phyloP scores from a whole-genome alignment of 2,329 filamentous ascomycete genomes.

The Diaporthe citri region DNA sequence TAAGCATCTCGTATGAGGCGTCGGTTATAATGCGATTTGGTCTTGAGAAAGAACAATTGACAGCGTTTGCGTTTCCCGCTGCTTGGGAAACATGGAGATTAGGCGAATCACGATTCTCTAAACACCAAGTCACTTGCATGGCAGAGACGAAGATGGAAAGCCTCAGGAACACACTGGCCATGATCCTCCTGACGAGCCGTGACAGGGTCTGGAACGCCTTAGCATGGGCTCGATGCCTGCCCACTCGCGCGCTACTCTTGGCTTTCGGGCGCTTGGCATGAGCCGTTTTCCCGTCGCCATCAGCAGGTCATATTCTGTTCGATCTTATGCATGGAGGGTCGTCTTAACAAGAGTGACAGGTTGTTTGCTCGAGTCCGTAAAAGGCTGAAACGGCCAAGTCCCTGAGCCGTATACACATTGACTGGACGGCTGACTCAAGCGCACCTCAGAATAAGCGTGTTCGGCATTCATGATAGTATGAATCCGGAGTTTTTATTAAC shows the following conservation, averaged over 20 bases:
- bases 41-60: not conserved
- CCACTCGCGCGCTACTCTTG: not conserved
- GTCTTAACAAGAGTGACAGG: not conserved
- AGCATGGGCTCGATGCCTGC: not conserved
- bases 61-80: not conserved
- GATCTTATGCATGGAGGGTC: not conserved
- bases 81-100: not conserved
- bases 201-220: not conserved
- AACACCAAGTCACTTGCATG: not conserved
- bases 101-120: not conserved
- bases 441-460: not conserved
- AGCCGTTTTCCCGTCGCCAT: not conserved
- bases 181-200: not conserved
- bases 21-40: not conserved
- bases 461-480: not conserved
- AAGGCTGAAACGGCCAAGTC: constrained; percentile 25
- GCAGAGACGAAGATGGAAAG: not conserved
- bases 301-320: not conserved
- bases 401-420: not conserved
- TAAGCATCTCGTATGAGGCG: not conserved
- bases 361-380: not conserved
- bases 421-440: constrained; percentile 4
- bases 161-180: not conserved
- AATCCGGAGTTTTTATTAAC: not conserved
- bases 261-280: constrained; percentile 1